A percentile compares a stretch with the other conserved stretches of the same genome.
Conservation (phyloP, 2,329 filamentous ascomycete genomes). For the Phialophora tarda region DNA sequence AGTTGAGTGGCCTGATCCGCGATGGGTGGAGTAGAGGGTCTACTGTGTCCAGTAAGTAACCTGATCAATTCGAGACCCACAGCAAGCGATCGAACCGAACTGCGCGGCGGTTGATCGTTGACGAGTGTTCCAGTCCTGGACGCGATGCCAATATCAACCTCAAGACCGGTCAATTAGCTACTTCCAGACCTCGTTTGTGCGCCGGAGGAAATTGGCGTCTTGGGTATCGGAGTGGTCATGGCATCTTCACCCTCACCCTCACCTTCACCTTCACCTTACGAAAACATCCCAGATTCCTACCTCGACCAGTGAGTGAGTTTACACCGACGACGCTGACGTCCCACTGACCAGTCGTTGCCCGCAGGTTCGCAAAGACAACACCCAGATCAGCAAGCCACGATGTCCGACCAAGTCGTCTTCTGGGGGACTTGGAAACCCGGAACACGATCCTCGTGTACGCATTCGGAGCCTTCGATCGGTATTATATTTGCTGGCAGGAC, state of each 20-base stretch:
- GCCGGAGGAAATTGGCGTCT: not conserved
- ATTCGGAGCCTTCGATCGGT: slow-evolving; percentile 49
- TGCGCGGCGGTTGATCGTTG: not conserved
- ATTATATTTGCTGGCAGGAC: slow-evolving; percentile 50
- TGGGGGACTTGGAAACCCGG: slow-evolving; percentile 33
- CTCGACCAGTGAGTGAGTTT: not conserved
- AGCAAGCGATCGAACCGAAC: not conserved
- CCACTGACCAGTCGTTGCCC: not conserved
- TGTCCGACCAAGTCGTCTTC: slow-evolving; percentile 12
- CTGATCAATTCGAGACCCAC: too few species aligned
- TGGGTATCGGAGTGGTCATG: not conserved
- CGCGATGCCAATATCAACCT: too few species aligned
- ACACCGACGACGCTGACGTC: not conserved
- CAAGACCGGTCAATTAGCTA: not conserved
- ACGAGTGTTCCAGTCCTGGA: too few species aligned
- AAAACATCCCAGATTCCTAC: not conserved
- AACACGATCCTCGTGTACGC: slow-evolving; percentile 48
- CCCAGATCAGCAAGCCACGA: not conserved
- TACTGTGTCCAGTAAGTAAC: too few species aligned
- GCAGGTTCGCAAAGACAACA: not conserved
- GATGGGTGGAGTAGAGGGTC: too few species aligned
- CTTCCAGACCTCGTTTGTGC: not conserved
- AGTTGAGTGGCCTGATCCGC: too few species aligned
- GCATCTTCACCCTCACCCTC: not conserved
- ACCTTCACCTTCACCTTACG: not conserved